Percentiles rank a stretch among this genome's conserved stretches.
Conservation (phyloP, 2,329 filamentous ascomycete species). For the Microcyclospora tardicrescens region DNA sequence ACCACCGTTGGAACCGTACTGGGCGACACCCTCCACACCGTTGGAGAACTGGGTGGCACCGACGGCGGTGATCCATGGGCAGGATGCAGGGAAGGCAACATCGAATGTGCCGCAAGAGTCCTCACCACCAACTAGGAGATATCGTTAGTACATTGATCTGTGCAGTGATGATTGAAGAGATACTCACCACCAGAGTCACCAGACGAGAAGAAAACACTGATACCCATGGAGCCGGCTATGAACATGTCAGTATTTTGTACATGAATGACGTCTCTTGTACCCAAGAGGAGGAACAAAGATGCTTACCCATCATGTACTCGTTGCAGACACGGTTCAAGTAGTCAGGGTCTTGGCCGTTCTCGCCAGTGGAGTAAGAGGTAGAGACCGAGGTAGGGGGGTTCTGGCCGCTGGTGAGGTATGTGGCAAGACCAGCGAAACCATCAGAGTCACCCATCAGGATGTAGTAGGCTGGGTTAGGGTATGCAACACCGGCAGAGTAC, state of each 20-base stretch:
- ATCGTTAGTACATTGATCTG: no score
- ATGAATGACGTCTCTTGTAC: no score
- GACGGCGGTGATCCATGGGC: constrained; percentile 34
- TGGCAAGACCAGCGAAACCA: no score
- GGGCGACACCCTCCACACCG: constrained; percentile 37
- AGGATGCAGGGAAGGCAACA: constrained; percentile 34
- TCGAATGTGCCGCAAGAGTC: constrained; percentile 27
- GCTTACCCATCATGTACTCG: constrained; percentile 48
- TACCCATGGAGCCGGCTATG: no score
- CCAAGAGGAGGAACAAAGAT: constrained; percentile 45
- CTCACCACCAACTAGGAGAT: constrained; percentile 30
- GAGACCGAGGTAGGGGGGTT: constrained; percentile 31
- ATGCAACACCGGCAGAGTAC: constrained; percentile 4
- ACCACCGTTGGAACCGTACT: constrained; percentile 27
- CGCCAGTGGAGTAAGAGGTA: constrained; percentile 51
- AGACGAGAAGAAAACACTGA: constrained; percentile 36
- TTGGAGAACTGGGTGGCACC: constrained; percentile 25
- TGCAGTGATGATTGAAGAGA: constrained; percentile 25
- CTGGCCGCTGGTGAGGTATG: no score
- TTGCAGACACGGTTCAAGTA: constrained; percentile 50
- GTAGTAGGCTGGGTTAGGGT: constrained; percentile 32
- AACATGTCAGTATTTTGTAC: no score
- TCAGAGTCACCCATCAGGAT: constrained; percentile 21
- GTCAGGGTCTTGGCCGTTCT: constrained; percentile 43
- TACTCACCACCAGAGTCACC: constrained; percentile 44